Conservation (phyloP, 2,329 filamentous ascomycete species). For the Epichloe gansuensis region DNA sequence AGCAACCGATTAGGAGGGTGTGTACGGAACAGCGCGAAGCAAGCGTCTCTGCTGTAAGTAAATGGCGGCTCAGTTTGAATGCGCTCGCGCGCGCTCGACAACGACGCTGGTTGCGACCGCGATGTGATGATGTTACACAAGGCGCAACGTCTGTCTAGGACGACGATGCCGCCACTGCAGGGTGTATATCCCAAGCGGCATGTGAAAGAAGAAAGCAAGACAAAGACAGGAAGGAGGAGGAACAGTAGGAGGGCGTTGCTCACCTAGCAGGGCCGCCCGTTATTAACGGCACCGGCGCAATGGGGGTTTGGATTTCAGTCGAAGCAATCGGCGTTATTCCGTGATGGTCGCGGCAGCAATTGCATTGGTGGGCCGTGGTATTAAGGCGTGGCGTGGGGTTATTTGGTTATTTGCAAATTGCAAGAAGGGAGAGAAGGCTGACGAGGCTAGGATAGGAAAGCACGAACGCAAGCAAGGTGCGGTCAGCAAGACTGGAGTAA, state of each 20-base stretch:
- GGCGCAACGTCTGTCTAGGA: slow-evolving; percentile 5
- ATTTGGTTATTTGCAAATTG: slow-evolving; percentile 5
- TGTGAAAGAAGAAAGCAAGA: background rate
- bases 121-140: slow-evolving; percentile 7
- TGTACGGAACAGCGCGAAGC: background rate
- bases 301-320: slow-evolving; percentile 4
- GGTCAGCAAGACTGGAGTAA: background rate
- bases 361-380: slow-evolving; percentile 6
- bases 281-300: background rate
- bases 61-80: background rate
- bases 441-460: slow-evolving; percentile 4
- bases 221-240: background rate
- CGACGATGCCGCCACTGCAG: background rate
- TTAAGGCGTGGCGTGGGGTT: slow-evolving; percentile 2
- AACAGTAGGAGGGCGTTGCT: background rate
- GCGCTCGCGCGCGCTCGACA: slow-evolving; percentile 1
- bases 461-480: background rate
- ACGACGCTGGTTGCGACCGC: slow-evolving; percentile 5
- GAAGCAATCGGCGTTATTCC: slow-evolving; percentile 9
- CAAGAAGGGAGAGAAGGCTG: slow-evolving; percentile 6
- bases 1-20: background rate
- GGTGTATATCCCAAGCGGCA: background rate
- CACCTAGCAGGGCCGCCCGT: slow-evolving; percentile 1
- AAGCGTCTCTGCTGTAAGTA: background rate
- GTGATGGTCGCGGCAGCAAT: slow-evolving; percentile 5